Evolutionary conservation across 75 land plant genomes (phyloP), one percentile per base, ranked within the genome.

Genomic region (Chamaecyparis obtusa): DNA sequence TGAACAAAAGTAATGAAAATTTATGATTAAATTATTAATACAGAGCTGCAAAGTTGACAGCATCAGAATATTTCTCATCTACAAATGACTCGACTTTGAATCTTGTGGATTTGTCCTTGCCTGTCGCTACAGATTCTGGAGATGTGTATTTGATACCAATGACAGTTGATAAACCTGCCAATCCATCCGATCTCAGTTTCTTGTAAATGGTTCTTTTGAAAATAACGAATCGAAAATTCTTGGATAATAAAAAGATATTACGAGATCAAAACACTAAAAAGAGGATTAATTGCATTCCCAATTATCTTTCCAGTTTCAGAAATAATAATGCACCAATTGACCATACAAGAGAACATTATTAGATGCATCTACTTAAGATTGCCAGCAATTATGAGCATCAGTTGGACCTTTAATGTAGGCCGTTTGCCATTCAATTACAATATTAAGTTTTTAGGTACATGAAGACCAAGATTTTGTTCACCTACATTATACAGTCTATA

Each of bases 81-180:
- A 79, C 83, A 79, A 43, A 79, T 79, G 83, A 79, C 83, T 79
- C 24, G 24, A 79, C 83, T 79, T 79, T 79, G 48, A 79, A 79
- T 21, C 13, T 79, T 79, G 15, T 37, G 21, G 17, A 7, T 21
- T 43, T 41, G 83, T 79, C 48, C 83, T 79, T 79, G 43, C n/a
- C 41, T 9, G 9, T 2, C 83, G n/a, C 43, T 41, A 44, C 24
- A 24, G 44, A 24, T 79, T 41, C 46, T 79, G 83, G 83, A 79
- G 83, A 79, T 8, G 27, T 80, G 83, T 80, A 80, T 21, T 80
- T 80, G 83, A 80, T 80, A 21, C 83, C 83, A 44, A 80, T 80
- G 30, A 80, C 83, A 37, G 48, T 80, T 9, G 83, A 27, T 27
- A 80, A 14, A 80, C 83, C 83, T 80, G 83, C 83, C 83, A 80